phyloP scores from a whole-genome alignment of 2,329 filamentous ascomycete genomes.

The Cercospora sp. region DNA sequence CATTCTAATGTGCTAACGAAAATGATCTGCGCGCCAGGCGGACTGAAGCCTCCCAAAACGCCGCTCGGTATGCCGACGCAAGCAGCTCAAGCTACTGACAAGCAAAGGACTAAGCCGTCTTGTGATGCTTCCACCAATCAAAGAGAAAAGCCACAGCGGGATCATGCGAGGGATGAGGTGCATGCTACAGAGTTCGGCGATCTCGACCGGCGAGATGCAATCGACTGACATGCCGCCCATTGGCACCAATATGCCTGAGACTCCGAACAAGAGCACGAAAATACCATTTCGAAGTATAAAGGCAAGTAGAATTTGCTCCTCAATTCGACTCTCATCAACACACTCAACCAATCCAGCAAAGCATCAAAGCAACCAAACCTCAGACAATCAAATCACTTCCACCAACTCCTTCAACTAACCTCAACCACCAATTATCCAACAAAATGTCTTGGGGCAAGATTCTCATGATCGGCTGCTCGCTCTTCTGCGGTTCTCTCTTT shows the following conservation, averaged over 20 bases:
- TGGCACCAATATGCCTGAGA: background rate
- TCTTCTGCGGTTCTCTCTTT: background rate
- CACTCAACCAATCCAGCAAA: background rate
- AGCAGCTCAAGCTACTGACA: background rate
- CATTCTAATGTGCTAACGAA: background rate
- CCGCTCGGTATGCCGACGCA: background rate
- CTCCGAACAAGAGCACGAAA: background rate
- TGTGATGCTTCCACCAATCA: background rate
- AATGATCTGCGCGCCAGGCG: background rate
- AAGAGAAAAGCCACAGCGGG: background rate
- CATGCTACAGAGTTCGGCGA: background rate
- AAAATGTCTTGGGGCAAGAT: background rate
- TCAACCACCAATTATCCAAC: background rate
- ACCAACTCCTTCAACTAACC: background rate
- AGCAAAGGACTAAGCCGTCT: background rate
- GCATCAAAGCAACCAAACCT: background rate
- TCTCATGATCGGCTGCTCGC: background rate
- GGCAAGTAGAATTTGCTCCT: background rate
- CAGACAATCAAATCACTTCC: background rate
- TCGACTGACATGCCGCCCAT: background rate
- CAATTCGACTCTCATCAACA: background rate
- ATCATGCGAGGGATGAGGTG: background rate
- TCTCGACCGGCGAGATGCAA: background rate
- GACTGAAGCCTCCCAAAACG: background rate
- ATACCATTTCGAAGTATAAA: background rate